phyloP scores from a whole-genome alignment of 345 rosid genomes.

The Punica granatum region DNA sequence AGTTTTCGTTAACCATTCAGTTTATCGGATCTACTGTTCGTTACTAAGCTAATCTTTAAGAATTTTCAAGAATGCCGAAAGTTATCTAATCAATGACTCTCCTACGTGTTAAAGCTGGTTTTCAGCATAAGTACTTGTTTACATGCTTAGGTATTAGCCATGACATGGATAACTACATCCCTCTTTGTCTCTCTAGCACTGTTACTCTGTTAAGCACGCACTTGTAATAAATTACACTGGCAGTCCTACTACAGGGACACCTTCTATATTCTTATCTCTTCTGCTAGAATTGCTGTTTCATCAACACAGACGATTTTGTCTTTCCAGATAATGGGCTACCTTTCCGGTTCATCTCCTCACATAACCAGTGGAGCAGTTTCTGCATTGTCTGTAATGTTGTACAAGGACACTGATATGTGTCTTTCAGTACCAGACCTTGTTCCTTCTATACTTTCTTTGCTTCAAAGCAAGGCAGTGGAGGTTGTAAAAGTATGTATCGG shows the following conservation, averaged over 20 bases:
- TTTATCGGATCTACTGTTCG: neutral
- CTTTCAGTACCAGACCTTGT: slow-evolving; percentile 58
- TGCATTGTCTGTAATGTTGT: slow-evolving; percentile 71
- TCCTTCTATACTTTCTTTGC: slow-evolving; percentile 69
- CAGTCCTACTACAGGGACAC: neutral
- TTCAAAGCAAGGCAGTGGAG: slow-evolving; percentile 70
- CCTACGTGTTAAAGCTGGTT: neutral
- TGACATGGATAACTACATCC: neutral
- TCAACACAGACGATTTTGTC: neutral
- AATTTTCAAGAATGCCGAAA: neutral
- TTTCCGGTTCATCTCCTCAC: slow-evolving; percentile 84
- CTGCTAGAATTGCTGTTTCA: neutral
- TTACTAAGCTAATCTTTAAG: neutral
- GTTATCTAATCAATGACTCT: neutral
- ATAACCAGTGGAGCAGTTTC: slow-evolving; percentile 93
- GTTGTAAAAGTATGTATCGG: slow-evolving; percentile 55
- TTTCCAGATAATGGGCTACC: slow-evolving; percentile 78
- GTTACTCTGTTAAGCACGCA: neutral
- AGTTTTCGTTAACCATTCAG: neutral
- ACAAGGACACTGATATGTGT: slow-evolving; percentile 58
- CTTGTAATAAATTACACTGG: neutral
- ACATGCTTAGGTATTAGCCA: neutral
- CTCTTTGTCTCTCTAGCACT: neutral
- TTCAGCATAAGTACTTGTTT: neutral
- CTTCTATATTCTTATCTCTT: neutral